Percentiles rank a stretch among this genome's conserved stretches.
phyloP scores from a whole-genome alignment of 805 yeast species.

The Zygosaccharomyces pseudorouxii region DNA sequence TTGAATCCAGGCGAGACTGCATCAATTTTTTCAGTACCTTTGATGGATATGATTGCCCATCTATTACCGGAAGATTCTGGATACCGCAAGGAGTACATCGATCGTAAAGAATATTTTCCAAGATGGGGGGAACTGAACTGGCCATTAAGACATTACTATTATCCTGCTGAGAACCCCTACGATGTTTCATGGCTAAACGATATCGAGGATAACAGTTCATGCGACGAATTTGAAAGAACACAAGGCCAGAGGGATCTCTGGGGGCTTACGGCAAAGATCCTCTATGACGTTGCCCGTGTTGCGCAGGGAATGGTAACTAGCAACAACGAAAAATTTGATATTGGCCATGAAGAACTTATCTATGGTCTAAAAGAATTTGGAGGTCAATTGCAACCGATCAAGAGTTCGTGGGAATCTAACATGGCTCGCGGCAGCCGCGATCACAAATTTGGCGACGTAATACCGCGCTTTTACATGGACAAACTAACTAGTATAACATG shows the following conservation, averaged over 20 bases:
- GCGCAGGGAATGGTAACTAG: slow-evolving; percentile 40
- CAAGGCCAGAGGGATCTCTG: slow-evolving; percentile 61
- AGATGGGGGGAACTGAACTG: slow-evolving; percentile 73
- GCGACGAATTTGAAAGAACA: slow-evolving; percentile 40
- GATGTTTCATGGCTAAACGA: slow-evolving; percentile 64
- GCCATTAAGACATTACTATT: slow-evolving; percentile 58
- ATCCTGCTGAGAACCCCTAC: slow-evolving; percentile 47
- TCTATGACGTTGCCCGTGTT: slow-evolving; percentile 64
- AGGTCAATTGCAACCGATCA: slow-evolving; percentile 46
- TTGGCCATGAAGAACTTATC: slow-evolving; percentile 66
- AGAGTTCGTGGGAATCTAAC: slow-evolving; percentile 51
- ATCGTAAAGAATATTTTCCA: slow-evolving; percentile 34
- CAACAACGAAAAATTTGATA: slow-evolving; percentile 25
- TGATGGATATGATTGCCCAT: slow-evolving; percentile 48
- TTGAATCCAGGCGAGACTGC: slow-evolving; percentile 77
- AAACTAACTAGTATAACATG: slow-evolving; percentile 6
- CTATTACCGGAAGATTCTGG: background rate
- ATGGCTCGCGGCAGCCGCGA: slow-evolving; percentile 42
- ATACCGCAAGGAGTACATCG: slow-evolving; percentile 33
- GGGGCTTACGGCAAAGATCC: slow-evolving; percentile 78
- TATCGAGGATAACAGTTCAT: slow-evolving; percentile 56
- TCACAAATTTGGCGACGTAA: slow-evolving; percentile 31
- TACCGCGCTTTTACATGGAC: slow-evolving; percentile 29
- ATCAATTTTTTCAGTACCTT: slow-evolving; percentile 64
- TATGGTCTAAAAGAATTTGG: slow-evolving; percentile 52